A percentile compares a stretch with the other conserved stretches of the same genome.
Evolutionary conservation across 805 yeast genomes (phyloP).

Genomic region (Metschnikowia shivogae): DNA sequence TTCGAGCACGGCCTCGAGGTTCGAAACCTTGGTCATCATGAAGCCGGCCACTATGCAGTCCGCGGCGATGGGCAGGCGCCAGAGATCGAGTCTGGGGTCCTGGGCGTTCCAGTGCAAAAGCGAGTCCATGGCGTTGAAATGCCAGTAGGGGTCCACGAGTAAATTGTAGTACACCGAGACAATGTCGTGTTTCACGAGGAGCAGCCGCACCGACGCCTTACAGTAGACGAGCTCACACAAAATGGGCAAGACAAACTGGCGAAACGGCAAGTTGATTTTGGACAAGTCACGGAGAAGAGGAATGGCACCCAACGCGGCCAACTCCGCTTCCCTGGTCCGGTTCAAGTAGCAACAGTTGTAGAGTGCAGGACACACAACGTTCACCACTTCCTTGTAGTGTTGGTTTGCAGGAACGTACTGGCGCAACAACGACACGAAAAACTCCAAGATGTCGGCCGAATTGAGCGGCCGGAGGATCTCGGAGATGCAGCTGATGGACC

Average conservation of each 20-base stretch:
- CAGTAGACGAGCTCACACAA: conserved; percentile 51
- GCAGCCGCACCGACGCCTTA: conserved; percentile 33
- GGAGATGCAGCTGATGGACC: conserved; percentile 37
- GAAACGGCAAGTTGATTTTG: conserved; percentile 38
- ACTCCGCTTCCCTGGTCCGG: conserved; percentile 40
- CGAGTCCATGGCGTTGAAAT: conserved; percentile 51
- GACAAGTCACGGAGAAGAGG: conserved; percentile 42
- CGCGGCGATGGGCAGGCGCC: conserved; percentile 23
- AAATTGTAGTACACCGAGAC: conserved; percentile 38
- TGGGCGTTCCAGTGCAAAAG: conserved; percentile 38
- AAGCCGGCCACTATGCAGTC: conserved; percentile 38
- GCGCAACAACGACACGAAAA: conserved; percentile 33
- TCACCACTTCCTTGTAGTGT: conserved; percentile 38
- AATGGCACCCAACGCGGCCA: conserved; percentile 45
- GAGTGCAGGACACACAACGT: conserved; percentile 44
- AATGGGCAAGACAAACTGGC: conserved; percentile 51
- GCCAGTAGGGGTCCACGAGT: conserved; percentile 53
- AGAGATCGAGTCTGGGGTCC: conserved; percentile 21
- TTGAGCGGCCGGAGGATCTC: conserved; percentile 30
- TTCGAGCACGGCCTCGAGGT: conserved; percentile 42
- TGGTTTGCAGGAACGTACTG: conserved; percentile 24
- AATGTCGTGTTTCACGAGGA: conserved; percentile 35
- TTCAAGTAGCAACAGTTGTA: conserved; percentile 51
- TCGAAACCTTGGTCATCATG: conserved; percentile 35
- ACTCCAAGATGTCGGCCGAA: conserved; percentile 42